A percentile compares a stretch with the other conserved stretches of the same genome.
phyloP scores from a whole-genome alignment of 192 early-diverging fungal genomes.

The Podochytrium sp. region DNA sequence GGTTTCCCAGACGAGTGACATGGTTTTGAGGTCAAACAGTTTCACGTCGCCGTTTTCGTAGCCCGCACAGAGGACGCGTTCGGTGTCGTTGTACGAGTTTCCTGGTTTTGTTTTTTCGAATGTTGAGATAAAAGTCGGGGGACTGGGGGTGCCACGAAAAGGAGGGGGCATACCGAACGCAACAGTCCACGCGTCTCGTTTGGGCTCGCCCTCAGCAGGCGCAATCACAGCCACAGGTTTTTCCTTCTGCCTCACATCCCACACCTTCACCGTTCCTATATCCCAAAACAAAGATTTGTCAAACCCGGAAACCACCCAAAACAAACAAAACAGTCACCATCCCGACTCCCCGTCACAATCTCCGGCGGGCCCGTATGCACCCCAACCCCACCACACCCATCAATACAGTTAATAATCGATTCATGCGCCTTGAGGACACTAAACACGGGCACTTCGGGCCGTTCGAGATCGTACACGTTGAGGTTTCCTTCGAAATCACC shows the following conservation, averaged over 20 bases:
- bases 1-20: slow-evolving; percentile 65
- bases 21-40: slow-evolving; percentile 67
- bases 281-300: slow-evolving; percentile 13
- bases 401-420: slow-evolving; percentile 70
- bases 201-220: slow-evolving; percentile 47
- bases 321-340: slow-evolving; percentile 53
- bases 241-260: slow-evolving; percentile 70
- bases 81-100: slow-evolving; percentile 58
- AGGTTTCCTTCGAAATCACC: slow-evolving; percentile 71
- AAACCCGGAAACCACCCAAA: background rate
- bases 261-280: slow-evolving; percentile 70
- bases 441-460: slow-evolving; percentile 57
- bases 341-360: slow-evolving; percentile 69
- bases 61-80: slow-evolving; percentile 63
- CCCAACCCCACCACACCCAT: slow-evolving; percentile 58
- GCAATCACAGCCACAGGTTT: slow-evolving; percentile 63
- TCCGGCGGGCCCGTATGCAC: slow-evolving; percentile 57
- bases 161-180: slow-evolving; percentile 73
- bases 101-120: slow-evolving; percentile 31
- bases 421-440: slow-evolving; percentile 67
- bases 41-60: slow-evolving; percentile 79
- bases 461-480: slow-evolving; percentile 64
- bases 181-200: slow-evolving; percentile 69
- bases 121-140: background rate
- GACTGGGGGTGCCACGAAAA: too few species aligned